Base-by-base conservation (phyloP, 2,329 filamentous ascomycete genomes). In the Pleochaeta shiraiana region DNA sequence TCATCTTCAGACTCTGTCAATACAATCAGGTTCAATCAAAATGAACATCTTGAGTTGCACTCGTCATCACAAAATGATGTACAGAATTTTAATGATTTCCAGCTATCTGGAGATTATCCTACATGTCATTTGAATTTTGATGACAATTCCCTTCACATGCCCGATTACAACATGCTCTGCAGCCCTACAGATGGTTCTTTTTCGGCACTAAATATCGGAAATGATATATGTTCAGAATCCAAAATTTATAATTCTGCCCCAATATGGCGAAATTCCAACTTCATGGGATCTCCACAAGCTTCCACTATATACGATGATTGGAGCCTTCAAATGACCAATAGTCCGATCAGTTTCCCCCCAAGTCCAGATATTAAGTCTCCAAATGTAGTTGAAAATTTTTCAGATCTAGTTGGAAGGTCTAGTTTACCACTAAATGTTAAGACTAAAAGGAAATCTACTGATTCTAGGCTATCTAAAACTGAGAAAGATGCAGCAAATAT, bases 391-490 rank as follows among this genome's bases (percentile, higher is more conserved):
- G 65, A 68, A 66, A 69, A 72, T 57, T 66, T 62, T 67, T 65
- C 66, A 67, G 68, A 70, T 66, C 67, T 70, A 64, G 64, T 70
- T 68, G 68, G 70, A 65, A 65, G 67, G 59, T 66, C 68, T 66
- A 68, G 69, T 71, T 71, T 71, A 68, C 66, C 67, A 67, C 67
- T 65, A 67, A 67, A 66, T 67, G 68, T 70, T 64, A 71, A 69
- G 66, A 65, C 67, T 39, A 67, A 66, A 62, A 70, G 69, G 64
- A 71, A 72, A 65, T 67, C 68, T 43, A 68, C 70, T 65, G 70
- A 70, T 65, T 70, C 70, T 34, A 67, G 71, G 53, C 69, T 65
- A 60, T 70, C 71, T 60, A 72, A 72, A 67, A 70, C 71, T 65
- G 66, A 67, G 26, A 70, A 69, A 63, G 70, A 71, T 63, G 63